Evolutionary conservation across 495 filamentous ascomycete species (phyloP).

Genomic region (Penicillium lagena): DNA sequence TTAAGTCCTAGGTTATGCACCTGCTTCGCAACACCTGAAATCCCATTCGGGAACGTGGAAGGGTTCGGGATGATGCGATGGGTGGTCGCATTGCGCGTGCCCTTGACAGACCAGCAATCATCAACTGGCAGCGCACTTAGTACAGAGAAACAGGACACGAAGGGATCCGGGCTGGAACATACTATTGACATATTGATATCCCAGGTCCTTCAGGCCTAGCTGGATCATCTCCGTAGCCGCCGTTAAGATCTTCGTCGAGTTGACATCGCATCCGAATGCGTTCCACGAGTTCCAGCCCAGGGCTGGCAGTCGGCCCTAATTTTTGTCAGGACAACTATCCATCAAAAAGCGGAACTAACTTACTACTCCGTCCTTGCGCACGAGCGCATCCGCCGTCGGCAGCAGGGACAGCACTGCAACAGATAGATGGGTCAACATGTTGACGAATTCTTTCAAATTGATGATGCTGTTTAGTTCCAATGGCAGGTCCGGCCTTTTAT

Average conservation of each 20-base stretch:
- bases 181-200: conserved; percentile 62
- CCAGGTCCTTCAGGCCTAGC: conserved; percentile 52
- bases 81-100: conserved; percentile 37
- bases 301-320: conserved; percentile 44
- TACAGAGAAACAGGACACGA: no score
- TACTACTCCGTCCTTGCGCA: conserved; percentile 23
- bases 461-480: no score
- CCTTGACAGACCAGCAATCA: conserved; percentile 60
- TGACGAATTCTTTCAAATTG: no score
- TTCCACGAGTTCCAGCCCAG: conserved; percentile 60
- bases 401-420: conserved; percentile 11
- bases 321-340: no score
- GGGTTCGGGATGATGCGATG: conserved; percentile 48
- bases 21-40: conserved; percentile 48
- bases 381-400: conserved; percentile 16
- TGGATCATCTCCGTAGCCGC: conserved; percentile 45
- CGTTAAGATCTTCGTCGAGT: conserved; percentile 43
- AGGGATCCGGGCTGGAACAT: conserved; percentile 11
- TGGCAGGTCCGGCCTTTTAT: no score
- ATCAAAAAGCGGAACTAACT: not conserved
- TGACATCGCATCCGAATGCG: conserved; percentile 50
- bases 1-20: conserved; percentile 57
- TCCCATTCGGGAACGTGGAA: conserved; percentile 55
- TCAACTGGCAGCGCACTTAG: conserved; percentile 19
- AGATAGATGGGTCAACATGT: conserved; percentile 5